Conservation (phyloP, 1,284 basidiomycete species). For the Entoloma clypeatum region DNA sequence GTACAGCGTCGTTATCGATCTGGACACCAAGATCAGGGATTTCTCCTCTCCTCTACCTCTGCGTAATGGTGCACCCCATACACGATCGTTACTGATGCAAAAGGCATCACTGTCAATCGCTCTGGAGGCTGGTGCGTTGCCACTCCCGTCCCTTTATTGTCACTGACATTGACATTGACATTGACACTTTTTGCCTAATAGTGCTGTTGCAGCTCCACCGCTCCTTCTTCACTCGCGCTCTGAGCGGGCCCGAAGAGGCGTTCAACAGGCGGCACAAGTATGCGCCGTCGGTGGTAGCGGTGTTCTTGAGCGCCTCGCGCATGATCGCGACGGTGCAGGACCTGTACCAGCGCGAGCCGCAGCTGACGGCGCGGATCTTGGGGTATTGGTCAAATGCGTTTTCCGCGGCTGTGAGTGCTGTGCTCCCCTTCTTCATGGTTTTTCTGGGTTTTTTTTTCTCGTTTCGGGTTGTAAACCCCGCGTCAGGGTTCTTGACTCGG, state of each 20-base stretch:
- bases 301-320: constrained; percentile 51
- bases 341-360: constrained; percentile 50
- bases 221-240: constrained; percentile 59
- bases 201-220: constrained; percentile 66
- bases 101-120: constrained; percentile 52
- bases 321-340: constrained; percentile 55
- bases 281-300: constrained; percentile 58
- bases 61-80: constrained; percentile 30
- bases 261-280: constrained; percentile 50
- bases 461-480: not conserved
- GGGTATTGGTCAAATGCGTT: constrained; percentile 66
- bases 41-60: constrained; percentile 52
- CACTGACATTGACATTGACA: constrained; percentile 5
- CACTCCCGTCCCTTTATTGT: not conserved
- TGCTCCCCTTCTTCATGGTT: constrained; percentile 5
- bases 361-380: constrained; percentile 53
- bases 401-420: constrained; percentile 53
- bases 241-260: constrained; percentile 50
- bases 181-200: constrained; percentile 21
- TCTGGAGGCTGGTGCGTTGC: constrained; percentile 49
- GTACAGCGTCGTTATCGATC: constrained; percentile 49
- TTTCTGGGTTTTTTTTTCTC: constrained; percentile 1
- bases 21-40: constrained; percentile 55
- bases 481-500: too few relatives aligned
- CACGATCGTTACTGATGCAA: constrained; percentile 49